phyloP scores from a whole-genome alignment of 1,284 basidiomycete genomes.

The Caloboletus inedulis region DNA sequence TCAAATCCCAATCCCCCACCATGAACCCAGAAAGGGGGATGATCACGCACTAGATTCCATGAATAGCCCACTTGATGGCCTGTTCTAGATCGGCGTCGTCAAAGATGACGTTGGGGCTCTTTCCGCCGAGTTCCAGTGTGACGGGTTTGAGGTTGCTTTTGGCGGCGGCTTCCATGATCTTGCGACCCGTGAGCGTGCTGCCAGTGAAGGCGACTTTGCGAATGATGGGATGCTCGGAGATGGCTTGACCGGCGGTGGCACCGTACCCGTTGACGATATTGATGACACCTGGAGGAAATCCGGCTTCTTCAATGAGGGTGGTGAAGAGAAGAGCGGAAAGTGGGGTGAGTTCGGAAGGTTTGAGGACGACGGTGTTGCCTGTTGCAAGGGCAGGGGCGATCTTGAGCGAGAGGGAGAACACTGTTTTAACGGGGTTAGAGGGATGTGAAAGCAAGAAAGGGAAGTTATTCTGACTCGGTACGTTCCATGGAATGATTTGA shows the following conservation, averaged over 20 bases:
- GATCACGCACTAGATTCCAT: constrained; percentile 52
- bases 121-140: constrained; percentile 74
- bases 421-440: not conserved
- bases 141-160: constrained; percentile 68
- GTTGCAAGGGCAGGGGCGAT: constrained; percentile 68
- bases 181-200: constrained; percentile 63
- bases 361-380: constrained; percentile 66
- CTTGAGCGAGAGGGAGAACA: constrained; percentile 63
- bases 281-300: constrained; percentile 66
- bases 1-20: not conserved
- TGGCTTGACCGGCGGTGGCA: constrained; percentile 21
- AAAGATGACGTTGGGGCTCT: constrained; percentile 62
- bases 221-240: constrained; percentile 43
- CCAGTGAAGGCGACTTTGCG: constrained; percentile 52
- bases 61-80: constrained; percentile 63
- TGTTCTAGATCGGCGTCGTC: constrained; percentile 56
- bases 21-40: not conserved
- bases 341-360: constrained; percentile 71
- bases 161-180: constrained; percentile 66
- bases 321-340: constrained; percentile 38
- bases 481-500: constrained; percentile 13
- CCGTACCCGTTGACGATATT: constrained; percentile 67
- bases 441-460: too few species aligned
- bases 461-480: constrained; percentile 4
- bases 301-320: constrained; percentile 40